Conservation (phyloP, 208 protist genomes). For the Wallacemonas sp. region DNA sequence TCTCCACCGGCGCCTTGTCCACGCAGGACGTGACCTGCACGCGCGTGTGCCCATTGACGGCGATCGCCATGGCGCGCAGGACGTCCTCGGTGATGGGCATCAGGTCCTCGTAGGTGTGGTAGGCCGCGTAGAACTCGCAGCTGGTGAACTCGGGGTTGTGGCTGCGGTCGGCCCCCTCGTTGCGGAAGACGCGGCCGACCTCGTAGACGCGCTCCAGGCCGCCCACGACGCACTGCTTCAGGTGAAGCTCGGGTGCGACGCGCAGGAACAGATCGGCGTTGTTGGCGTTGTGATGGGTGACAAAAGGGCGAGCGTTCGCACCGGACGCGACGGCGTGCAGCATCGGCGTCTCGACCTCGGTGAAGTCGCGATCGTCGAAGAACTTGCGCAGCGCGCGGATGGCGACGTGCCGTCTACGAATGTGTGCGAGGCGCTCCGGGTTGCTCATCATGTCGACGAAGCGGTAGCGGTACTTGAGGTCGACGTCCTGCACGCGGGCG, state of each 20-base stretch:
- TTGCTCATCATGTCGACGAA: constrained; percentile 91
- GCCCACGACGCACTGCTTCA: constrained; percentile 95
- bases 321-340: constrained; percentile 87
- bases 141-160: constrained; percentile 97
- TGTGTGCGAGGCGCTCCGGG: constrained; percentile 38
- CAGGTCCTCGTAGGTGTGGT: constrained; percentile 94
- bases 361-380: constrained; percentile 73
- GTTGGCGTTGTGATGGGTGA: constrained; percentile 92
- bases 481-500: constrained; percentile 61
- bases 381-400: constrained; percentile 69
- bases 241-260: constrained; percentile 93
- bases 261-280: constrained; percentile 79
- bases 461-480: constrained; percentile 87
- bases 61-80: constrained; percentile 65
- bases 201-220: constrained; percentile 96
- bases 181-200: constrained; percentile 94
- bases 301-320: constrained; percentile 92
- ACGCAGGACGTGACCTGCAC: constrained; percentile 39
- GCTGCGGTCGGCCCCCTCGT: constrained; percentile 93
- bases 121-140: constrained; percentile 94
- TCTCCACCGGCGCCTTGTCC: constrained; percentile 29
- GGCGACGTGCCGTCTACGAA: constrained; percentile 66
- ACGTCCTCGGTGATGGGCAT: constrained; percentile 94
- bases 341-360: constrained; percentile 96
- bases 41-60: constrained; percentile 47